Conservation (phyloP, 495 filamentous ascomycete species). For the Rhizodiscina lignyota region DNA sequence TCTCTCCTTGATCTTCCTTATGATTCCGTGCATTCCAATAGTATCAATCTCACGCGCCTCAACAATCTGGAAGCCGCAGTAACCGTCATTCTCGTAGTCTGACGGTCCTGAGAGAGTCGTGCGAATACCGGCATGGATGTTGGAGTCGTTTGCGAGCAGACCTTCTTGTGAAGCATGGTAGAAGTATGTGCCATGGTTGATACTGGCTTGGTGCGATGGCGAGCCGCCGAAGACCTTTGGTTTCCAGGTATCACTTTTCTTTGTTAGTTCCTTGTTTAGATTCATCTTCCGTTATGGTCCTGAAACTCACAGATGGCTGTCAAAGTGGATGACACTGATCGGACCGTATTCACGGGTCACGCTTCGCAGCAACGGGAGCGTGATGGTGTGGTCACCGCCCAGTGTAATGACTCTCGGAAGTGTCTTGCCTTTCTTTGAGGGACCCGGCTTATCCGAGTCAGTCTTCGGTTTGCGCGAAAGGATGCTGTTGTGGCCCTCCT, state of each 20-base stretch:
- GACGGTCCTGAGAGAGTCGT: slow-evolving; percentile 53
- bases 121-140: slow-evolving; percentile 77
- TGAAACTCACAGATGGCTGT: slow-evolving; percentile 24
- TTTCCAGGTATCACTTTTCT: slow-evolving; percentile 40
- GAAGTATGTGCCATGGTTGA: slow-evolving; percentile 81
- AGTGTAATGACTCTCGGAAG: slow-evolving; percentile 27
- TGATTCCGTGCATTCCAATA: slow-evolving; percentile 53
- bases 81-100: slow-evolving; percentile 69
- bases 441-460: slow-evolving; percentile 30
- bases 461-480: slow-evolving; percentile 25
- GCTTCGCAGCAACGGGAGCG: slow-evolving; percentile 36
- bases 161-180: slow-evolving; percentile 55
- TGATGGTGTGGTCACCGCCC: slow-evolving; percentile 46
- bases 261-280: too few species aligned
- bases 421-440: slow-evolving; percentile 38
- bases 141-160: slow-evolving; percentile 60
- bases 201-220: slow-evolving; percentile 42
- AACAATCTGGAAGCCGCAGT: slow-evolving; percentile 69
- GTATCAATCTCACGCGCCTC: slow-evolving; percentile 69
- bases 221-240: slow-evolving; percentile 51
- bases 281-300: too few species aligned
- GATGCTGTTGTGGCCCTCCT: slow-evolving; percentile 26
- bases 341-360: slow-evolving; percentile 25
- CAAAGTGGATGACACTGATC: slow-evolving; percentile 27
- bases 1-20: slow-evolving; percentile 54